Base-by-base conservation (phyloP, 2,329 filamentous ascomycete species). In the Diaporthe australafricana region DNA sequence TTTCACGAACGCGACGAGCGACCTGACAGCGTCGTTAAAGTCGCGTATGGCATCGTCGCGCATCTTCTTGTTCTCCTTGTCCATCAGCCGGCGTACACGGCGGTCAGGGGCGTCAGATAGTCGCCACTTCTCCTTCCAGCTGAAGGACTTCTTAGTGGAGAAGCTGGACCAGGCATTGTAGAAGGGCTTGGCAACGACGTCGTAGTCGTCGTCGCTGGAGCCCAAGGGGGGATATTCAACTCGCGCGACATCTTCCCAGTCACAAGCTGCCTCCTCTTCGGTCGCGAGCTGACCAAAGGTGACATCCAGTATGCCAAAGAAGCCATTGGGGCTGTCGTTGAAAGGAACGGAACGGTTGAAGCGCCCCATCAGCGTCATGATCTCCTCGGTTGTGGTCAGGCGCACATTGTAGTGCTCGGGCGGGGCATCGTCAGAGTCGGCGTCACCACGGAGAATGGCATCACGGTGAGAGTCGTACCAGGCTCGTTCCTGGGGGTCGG, bases 401-500 rank as follows among this genome's bases (percentile, higher is more conserved):
- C 89, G 90, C 79, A 94, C 92, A 75, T 92, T 83, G 75, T 86
- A 88, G 70, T 76, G 78, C 84, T 81, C 81, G 40, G 80, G 75
- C 72, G 79, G 78, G 12, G 78, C 77, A 12, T 76, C 78, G 55
- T 81, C 81, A 32, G 81, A 84, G 40, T 85, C 85, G 68, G 91
- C 89, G 71, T 89, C 87, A 48, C 92, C 92, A 38, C 89, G 88
- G 74, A 98, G 84, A 74, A 98, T 97, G 65, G 93, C 91, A 76
- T 95, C 92, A 73, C 94, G 92, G 80, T 99, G 96, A 3, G 95
- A 95, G 83, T 99, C 96, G 84, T 99, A 99, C 96, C 96, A 99
- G 40, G 95, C 93, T 76, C 96, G 91, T 81, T 99, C 96, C 80
- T 99, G 96, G 14, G 95, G 91, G 80, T 99, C 96, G 1, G 95